Evolutionary conservation across 148 eudicot genomes (phyloP).

Genomic region (Gaultheria prostrata): DNA sequence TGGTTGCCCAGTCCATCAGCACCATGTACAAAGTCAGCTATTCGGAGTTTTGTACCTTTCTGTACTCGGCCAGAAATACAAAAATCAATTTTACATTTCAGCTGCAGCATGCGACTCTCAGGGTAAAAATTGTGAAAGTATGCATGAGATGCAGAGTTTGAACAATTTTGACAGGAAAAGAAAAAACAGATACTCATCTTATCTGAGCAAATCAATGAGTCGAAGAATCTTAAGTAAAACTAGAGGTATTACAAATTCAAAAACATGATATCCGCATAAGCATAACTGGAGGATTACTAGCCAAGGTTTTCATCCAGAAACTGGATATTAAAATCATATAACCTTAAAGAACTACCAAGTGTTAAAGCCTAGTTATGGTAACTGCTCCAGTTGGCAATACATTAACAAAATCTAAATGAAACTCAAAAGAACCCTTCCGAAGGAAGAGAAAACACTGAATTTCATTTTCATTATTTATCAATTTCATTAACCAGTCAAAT

Average conservation of each 20-base stretch:
- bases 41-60: conserved; percentile 90
- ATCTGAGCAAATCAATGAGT: background rate
- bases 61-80: conserved; percentile 30
- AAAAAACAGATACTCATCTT: background rate
- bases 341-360: background rate
- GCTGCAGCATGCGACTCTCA: background rate
- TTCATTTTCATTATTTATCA: background rate
- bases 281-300: background rate
- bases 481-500: background rate
- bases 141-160: conserved; percentile 7
- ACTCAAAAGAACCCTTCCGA: conserved; percentile 1
- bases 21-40: conserved; percentile 96
- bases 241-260: background rate
- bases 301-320: background rate
- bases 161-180: background rate
- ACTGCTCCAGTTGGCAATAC: background rate
- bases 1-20: conserved; percentile 93
- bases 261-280: background rate
- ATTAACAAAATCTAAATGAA: background rate
- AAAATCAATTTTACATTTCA: conserved; percentile 12
- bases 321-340: background rate
- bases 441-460: background rate
- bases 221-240: background rate
- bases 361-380: background rate
- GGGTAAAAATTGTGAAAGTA: background rate